Percentiles rank a stretch among this genome's conserved stretches.
These are phyloP conservation scores for Albatrellus ellisii DNA, from an alignment of 768 basidiomycete genomes.

Conservation along the genomic window DNA sequence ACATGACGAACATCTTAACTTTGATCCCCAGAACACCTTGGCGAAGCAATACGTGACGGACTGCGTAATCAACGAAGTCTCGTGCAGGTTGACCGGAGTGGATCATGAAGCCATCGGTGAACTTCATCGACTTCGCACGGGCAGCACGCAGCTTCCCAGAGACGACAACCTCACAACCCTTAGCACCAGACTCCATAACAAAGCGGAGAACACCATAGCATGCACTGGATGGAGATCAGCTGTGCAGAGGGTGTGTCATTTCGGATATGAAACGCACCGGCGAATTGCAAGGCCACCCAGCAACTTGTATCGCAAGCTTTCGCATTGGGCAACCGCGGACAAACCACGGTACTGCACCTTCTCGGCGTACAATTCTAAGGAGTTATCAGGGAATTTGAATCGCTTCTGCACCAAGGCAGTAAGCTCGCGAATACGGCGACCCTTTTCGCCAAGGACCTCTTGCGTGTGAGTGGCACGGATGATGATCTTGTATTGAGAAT, in stretches of 20 bases:
- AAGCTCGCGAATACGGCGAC: constrained; percentile 96
- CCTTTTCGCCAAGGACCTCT: constrained; percentile 98
- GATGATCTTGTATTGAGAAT: constrained; percentile 56
- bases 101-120: constrained; percentile 99
- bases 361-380: constrained; percentile 97
- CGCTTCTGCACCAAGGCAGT: constrained; percentile 97
- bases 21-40: constrained; percentile 99
- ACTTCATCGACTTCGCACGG: constrained; percentile 99
- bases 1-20: constrained; percentile 80
- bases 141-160: constrained; percentile 99
- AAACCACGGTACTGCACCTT: constrained; percentile 98
- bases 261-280: constrained; percentile 42
- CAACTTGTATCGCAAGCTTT: constrained; percentile 96
- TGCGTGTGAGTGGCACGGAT: constrained; percentile 99
- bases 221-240: constrained; percentile 35
- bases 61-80: constrained; percentile 96
- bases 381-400: constrained; percentile 99
- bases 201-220: constrained; percentile 99
- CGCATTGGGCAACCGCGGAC: constrained; percentile 97
- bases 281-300: constrained; percentile 98
- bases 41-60: constrained; percentile 93
- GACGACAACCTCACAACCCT: constrained; percentile 99
- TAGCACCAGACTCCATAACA: constrained; percentile 99
- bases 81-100: constrained; percentile 96
- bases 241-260: neutral